A percentile compares a stretch with the other conserved stretches of the same genome.
These are phyloP conservation scores for Cornus kousa DNA, from an alignment of 148 eudicot genomes.

Conservation along the genomic window DNA sequence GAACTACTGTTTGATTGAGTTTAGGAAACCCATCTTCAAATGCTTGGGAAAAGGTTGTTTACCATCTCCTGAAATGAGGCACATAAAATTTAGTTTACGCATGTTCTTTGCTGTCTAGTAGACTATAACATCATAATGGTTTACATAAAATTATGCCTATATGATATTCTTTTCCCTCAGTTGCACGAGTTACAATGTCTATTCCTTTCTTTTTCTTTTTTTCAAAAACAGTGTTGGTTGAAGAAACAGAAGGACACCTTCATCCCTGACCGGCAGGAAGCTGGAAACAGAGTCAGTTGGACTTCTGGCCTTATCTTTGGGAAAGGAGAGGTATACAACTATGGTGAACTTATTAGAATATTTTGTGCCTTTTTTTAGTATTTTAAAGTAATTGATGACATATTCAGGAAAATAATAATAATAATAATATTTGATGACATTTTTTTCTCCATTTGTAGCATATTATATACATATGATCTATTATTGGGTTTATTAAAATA, in stretches of 20 bases:
- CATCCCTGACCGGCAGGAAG: slow-evolving; percentile 51
- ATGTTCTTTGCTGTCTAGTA: background rate
- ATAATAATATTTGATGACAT: no score
- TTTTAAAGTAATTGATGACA: no score
- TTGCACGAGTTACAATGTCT: background rate
- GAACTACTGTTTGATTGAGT: background rate
- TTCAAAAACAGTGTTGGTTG: slow-evolving; percentile 55
- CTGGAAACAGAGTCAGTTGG: slow-evolving; percentile 54
- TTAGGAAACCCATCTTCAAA: no score
- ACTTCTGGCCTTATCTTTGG: slow-evolving; percentile 71
- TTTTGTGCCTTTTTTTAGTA: background rate
- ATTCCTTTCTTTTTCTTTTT: background rate
- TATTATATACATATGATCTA: no score
- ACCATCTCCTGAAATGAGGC: background rate
- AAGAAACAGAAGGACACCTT: slow-evolving; percentile 65
- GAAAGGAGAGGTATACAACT: slow-evolving; percentile 56
- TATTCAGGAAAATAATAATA: no score
- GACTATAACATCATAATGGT: background rate
- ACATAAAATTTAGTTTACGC: background rate
- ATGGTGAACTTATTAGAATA: background rate
- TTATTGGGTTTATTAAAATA: no score
- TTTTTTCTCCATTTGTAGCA: no score
- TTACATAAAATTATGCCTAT: background rate
- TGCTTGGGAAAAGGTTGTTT: background rate
- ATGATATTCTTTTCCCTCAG: background rate